phyloP scores from a whole-genome alignment of 2,329 filamentous ascomycete species.

The Pseudogymnoascus sp. region DNA sequence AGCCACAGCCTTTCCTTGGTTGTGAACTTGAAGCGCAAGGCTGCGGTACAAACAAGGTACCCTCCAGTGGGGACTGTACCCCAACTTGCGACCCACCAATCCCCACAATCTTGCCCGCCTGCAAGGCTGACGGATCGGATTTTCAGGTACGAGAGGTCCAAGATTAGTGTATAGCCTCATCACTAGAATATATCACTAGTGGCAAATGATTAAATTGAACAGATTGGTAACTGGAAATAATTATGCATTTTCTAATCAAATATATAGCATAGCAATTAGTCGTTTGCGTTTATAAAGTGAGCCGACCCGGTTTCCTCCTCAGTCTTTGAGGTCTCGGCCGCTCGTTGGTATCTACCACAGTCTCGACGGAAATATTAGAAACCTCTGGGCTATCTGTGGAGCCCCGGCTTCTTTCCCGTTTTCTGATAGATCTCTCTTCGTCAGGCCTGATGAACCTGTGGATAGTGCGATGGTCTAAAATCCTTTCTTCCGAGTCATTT shows the following conservation, averaged over 20 bases:
- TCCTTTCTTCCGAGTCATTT: conserved; percentile 60
- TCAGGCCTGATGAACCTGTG: conserved; percentile 73
- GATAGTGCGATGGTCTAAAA: conserved; percentile 75
- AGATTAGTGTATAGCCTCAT: not conserved
- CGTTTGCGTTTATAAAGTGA: conserved; percentile 5
- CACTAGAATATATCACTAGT: not conserved
- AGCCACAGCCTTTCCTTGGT: not conserved
- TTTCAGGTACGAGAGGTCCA: conserved; percentile 4
- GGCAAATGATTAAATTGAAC: not conserved
- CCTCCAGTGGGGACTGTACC: not conserved
- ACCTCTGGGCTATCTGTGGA: not conserved
- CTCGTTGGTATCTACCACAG: not conserved
- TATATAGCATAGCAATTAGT: not conserved
- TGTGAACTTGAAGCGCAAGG: not conserved
- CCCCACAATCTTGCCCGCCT: not conserved
- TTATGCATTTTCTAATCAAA: not conserved
- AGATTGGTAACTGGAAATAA: not conserved
- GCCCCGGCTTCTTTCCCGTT: conserved; percentile 13
- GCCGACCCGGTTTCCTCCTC: not conserved
- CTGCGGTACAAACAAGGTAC: not conserved
- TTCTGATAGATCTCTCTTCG: conserved; percentile 45
- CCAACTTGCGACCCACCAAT: conserved; percentile 4
- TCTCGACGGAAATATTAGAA: not conserved
- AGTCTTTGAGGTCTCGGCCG: not conserved
- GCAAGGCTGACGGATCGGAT: not conserved